phyloP scores from a whole-genome alignment of 495 filamentous ascomycete species.

The Saxophila tyrrhenica region DNA sequence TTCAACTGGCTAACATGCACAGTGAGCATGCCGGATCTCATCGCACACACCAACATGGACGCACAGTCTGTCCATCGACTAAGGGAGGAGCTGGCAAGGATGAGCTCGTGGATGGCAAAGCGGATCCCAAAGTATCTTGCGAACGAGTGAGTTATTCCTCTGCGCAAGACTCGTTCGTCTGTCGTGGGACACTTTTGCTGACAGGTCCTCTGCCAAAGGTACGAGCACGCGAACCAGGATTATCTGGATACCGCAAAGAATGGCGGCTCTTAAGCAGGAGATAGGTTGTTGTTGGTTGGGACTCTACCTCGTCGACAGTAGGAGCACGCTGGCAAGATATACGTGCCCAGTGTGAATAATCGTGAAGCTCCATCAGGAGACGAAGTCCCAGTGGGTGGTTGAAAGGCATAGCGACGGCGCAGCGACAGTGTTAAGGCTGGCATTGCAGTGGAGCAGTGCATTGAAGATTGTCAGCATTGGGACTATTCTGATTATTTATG shows the following conservation, averaged over 20 bases:
- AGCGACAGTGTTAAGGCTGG: too few relatives aligned
- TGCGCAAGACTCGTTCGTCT: too few relatives aligned
- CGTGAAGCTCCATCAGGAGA: too few relatives aligned
- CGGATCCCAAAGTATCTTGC: conserved; percentile 62
- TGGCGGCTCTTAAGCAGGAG: neutral
- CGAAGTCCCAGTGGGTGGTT: neutral
- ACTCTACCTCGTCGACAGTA: too few relatives aligned
- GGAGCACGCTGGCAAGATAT: neutral
- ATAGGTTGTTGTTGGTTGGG: too few relatives aligned
- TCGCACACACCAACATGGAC: conserved; percentile 98
- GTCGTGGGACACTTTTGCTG: too few relatives aligned
- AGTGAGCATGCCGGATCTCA: conserved; percentile 87
- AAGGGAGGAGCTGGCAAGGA: conserved; percentile 71
- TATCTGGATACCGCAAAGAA: conserved; percentile 38
- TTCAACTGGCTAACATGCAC: conserved; percentile 9
- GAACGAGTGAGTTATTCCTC: too few relatives aligned
- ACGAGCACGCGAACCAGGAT: conserved; percentile 53
- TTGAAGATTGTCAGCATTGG: neutral
- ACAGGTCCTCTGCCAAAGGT: too few relatives aligned
- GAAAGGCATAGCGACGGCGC: neutral
- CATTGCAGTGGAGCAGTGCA: neutral
- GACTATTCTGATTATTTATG: too few relatives aligned
- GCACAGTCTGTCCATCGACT: conserved; percentile 73
- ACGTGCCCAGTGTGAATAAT: neutral
- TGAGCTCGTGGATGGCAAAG: conserved; percentile 68